Evolutionary conservation across 108 stramenopile species (phyloP), one percentile per base, ranked within the genome.

Genomic region (Nitzschia putrida): DNA sequence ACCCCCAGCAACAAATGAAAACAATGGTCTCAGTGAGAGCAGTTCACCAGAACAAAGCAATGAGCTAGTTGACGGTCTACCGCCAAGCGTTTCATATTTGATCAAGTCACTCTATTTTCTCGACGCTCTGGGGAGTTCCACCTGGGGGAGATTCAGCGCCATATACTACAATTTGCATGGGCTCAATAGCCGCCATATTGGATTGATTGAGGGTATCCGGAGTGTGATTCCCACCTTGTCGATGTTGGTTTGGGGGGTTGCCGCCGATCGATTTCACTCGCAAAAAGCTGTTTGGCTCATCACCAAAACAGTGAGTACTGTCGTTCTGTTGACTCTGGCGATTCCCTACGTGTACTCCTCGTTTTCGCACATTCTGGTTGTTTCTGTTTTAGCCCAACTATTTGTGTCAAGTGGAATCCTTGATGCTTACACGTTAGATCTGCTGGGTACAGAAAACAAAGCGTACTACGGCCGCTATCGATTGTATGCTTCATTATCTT

Each of bases 121-220:
- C 26, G 77, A 82, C 22, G 81, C 76, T 0, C 53, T 82, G 59
- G 73, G 74, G 53, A 69, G 74, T 57, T 66, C 77, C 13, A 68
- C 82, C 6, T 83, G 82, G 82, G 82, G 82, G 10, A 70, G 82
- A 57, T 83, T 83, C 67, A 69, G 66, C 21, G 72, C 69, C 37
- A 68, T 83, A 11, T 83, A 78, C 50, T 83, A 79, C 67, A 79
- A 83, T 52, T 40, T 63, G 10, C 76, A 82, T 40, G 72, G 72
- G 12, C 44, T 82, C 37, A 63, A 69, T 39, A 55, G 59, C 43
- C 39, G 47, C 26, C 72, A 82, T 18, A 79, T 82, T 68, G 81
- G 81, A 8, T 34, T 69, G 34, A 63, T 82, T 23, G 76, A 82
- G 57, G 73, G 77, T 39, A 13, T 76, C 23, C 52, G 65, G 44